These are phyloP conservation scores for Solanum virginianum DNA, from an alignment of 257 asterid species.

Conservation along the genomic window DNA sequence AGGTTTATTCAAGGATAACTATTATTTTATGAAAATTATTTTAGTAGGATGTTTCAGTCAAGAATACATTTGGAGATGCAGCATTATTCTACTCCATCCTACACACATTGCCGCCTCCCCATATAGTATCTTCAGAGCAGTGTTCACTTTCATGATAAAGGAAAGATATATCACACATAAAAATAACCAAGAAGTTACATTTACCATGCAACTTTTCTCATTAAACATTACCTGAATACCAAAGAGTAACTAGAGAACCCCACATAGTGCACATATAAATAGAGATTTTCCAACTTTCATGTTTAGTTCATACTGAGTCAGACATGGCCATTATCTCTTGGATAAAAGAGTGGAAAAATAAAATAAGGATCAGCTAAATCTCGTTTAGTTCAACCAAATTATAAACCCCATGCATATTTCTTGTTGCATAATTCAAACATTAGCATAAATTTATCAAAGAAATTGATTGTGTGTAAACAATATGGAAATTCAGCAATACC, in stretches of 20 bases:
- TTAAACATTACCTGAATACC: background rate
- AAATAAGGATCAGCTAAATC: background rate
- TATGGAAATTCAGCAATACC: slow-evolving; percentile 38
- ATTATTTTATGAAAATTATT: background rate
- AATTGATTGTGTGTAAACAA: background rate
- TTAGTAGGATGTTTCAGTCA: background rate
- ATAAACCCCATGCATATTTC: background rate
- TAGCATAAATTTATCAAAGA: background rate
- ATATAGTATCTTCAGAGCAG: background rate
- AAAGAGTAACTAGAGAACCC: background rate
- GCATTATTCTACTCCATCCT: background rate
- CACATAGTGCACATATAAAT: background rate
- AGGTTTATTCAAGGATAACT: background rate
- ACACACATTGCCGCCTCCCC: background rate
- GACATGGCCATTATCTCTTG: background rate
- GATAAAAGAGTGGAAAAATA: background rate
- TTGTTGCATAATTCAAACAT: background rate
- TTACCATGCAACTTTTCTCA: background rate
- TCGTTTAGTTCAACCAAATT: background rate
- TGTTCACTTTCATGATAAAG: background rate
- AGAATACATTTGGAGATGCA: background rate
- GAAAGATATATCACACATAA: background rate
- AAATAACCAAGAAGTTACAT: background rate
- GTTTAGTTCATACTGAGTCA: background rate
- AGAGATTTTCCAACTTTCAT: background rate